These are phyloP conservation scores for Sarocladiaceae sp. DNA, from an alignment of 2,329 filamentous ascomycete species.

Conservation along the genomic window DNA sequence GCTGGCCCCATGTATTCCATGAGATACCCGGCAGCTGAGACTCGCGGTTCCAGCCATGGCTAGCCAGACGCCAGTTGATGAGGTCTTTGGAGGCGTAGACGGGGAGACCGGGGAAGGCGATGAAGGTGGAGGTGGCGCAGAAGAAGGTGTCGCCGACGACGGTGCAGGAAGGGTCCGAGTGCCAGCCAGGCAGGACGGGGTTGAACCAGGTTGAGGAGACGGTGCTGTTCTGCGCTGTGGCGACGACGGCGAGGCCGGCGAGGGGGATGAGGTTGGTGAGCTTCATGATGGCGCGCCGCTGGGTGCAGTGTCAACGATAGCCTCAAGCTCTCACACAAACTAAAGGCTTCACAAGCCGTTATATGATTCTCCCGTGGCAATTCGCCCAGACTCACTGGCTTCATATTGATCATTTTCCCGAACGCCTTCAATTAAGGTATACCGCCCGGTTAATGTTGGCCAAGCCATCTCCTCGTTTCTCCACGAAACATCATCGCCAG, in stretches of 20 bases:
- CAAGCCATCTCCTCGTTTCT: neutral
- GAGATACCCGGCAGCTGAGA: constrained; percentile 3
- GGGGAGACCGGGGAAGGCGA: constrained; percentile 44
- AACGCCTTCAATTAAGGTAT: too few species aligned
- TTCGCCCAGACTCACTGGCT: too few species aligned
- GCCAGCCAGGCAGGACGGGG: constrained; percentile 42
- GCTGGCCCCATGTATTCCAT: constrained; percentile 13
- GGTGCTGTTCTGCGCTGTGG: neutral
- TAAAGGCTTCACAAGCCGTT: too few species aligned
- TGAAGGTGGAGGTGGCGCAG: constrained; percentile 46
- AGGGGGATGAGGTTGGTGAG: neutral
- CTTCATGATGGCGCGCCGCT: neutral
- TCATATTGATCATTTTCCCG: too few species aligned
- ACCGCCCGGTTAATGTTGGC: constrained; percentile 2
- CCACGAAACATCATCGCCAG: constrained; percentile 1
- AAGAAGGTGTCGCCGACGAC: constrained; percentile 41
- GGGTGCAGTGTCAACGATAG: neutral
- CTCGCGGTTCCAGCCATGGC: constrained; percentile 13
- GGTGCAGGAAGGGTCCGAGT: constrained; percentile 42
- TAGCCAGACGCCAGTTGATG: constrained; percentile 35
- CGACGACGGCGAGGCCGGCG: neutral
- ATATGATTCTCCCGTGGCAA: too few species aligned
- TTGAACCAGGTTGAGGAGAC: constrained; percentile 22
- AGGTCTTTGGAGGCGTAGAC: constrained; percentile 45
- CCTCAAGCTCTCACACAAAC: too few species aligned